These are phyloP conservation scores for Aurinia saxatilis DNA, from an alignment of 345 rosid species.

Conservation along the genomic window DNA sequence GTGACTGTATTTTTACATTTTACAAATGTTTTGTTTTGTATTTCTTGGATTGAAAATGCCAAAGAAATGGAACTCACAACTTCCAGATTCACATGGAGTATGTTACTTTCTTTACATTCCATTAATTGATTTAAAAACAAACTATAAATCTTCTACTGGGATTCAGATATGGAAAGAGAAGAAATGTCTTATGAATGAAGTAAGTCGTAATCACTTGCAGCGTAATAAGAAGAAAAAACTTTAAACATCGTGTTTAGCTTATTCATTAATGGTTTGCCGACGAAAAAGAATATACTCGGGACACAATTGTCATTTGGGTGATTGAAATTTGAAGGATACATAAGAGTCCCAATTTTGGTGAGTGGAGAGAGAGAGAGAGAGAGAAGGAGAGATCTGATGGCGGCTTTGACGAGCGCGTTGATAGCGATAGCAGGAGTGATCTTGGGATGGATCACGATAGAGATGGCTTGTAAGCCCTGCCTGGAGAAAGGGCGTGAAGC, in stretches of 20 bases:
- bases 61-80: background rate
- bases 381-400: slow-evolving; percentile 31
- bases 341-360: slow-evolving; percentile 4
- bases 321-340: no score
- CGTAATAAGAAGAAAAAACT: no score
- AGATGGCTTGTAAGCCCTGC: slow-evolving; percentile 83
- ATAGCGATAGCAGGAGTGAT: slow-evolving; percentile 63
- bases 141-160: no score
- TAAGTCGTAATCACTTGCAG: no score
- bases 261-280: slow-evolving; percentile 3
- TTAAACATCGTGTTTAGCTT: background rate
- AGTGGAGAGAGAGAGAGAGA: background rate
- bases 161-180: no score
- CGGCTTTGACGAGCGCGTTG: slow-evolving; percentile 61
- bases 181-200: no score
- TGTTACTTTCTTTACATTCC: no score
- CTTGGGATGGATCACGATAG: slow-evolving; percentile 72
- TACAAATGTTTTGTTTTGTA: background rate
- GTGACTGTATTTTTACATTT: slow-evolving; percentile 8
- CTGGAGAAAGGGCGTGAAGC: slow-evolving; percentile 68
- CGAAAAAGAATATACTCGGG: slow-evolving; percentile 10
- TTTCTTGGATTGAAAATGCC: background rate
- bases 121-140: no score
- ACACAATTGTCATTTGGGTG: slow-evolving; percentile 7
- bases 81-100: background rate